These are phyloP conservation scores for Curvularia spicifera DNA, from an alignment of 2,329 filamentous ascomycete species.

Conservation along the genomic window DNA sequence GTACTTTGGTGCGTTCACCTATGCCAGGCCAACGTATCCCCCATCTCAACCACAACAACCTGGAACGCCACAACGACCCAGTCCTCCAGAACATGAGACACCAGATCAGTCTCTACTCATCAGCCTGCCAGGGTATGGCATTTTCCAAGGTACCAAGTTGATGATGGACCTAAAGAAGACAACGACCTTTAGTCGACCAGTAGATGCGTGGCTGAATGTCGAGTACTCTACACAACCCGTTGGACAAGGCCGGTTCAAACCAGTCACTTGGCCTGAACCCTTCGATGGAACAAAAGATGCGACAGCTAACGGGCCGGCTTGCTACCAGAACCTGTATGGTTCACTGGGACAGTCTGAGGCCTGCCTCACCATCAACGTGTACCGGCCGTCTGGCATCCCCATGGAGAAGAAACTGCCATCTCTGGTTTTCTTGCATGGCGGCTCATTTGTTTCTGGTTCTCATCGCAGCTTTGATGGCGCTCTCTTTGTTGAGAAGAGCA, in stretches of 20 bases:
- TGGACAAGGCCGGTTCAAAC: slow-evolving; percentile 51
- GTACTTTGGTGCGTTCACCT: slow-evolving; percentile 29
- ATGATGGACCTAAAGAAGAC: slow-evolving; percentile 45
- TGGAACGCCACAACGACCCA: slow-evolving; percentile 16
- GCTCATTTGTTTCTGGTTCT: slow-evolving; percentile 40
- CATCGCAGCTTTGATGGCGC: slow-evolving; percentile 45
- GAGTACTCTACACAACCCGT: slow-evolving; percentile 55
- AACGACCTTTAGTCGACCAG: slow-evolving; percentile 38
- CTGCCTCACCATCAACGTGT: slow-evolving; percentile 45
- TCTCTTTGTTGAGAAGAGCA: slow-evolving; percentile 41
- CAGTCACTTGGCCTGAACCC: slow-evolving; percentile 50
- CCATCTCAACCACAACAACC: slow-evolving; percentile 5
- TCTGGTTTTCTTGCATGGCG: slow-evolving; percentile 42
- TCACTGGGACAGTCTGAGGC: slow-evolving; percentile 39
- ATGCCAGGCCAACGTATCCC: slow-evolving; percentile 15
- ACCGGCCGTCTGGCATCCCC: slow-evolving; percentile 36
- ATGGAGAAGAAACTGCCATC: slow-evolving; percentile 40
- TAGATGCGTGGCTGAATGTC: slow-evolving; percentile 59
- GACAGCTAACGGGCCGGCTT: slow-evolving; percentile 51
- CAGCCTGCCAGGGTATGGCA: slow-evolving; percentile 51
- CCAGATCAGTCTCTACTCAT: slow-evolving; percentile 32
- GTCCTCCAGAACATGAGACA: slow-evolving; percentile 11
- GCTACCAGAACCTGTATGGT: slow-evolving; percentile 53
- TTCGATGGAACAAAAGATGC: slow-evolving; percentile 53
- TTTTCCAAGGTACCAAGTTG: slow-evolving; percentile 50